phyloP scores from a whole-genome alignment of 176 grass and related monocot genomes.

The Carex scoparia region DNA sequence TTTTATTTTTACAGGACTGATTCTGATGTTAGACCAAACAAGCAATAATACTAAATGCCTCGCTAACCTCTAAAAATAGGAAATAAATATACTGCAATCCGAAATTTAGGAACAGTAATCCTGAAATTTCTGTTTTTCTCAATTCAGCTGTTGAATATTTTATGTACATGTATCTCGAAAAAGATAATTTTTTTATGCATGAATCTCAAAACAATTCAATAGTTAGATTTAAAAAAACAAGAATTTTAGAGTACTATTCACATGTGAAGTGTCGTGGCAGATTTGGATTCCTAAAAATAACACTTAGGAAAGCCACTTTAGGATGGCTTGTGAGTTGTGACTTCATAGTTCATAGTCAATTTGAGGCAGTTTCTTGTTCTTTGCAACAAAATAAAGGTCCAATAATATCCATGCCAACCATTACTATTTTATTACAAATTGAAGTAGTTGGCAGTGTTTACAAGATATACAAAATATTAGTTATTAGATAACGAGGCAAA shows the following conservation, averaged over 20 bases:
- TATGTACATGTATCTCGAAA: no score
- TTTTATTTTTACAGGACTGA: neutral
- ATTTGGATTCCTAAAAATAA: neutral
- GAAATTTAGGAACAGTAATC: no score
- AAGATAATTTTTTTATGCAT: no score
- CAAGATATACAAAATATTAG: neutral
- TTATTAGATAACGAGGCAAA: neutral
- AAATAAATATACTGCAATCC: no score
- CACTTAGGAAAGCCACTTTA: neutral
- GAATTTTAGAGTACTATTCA: no score
- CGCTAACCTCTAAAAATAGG: neutral
- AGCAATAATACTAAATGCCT: neutral
- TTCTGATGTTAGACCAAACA: conserved; percentile 2
- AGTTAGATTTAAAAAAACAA: no score
- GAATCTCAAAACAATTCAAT: no score
- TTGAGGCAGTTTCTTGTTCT: neutral
- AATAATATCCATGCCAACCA: neutral
- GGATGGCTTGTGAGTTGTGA: neutral
- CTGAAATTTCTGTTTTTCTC: no score
- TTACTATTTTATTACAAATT: neutral
- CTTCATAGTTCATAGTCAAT: neutral
- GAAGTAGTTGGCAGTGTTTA: no score
- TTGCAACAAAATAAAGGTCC: neutral
- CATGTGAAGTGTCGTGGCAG: no score
- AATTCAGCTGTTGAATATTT: no score